Evolutionary conservation across 345 rosid genomes (phyloP).

Genomic region (Brassica nigra): DNA sequence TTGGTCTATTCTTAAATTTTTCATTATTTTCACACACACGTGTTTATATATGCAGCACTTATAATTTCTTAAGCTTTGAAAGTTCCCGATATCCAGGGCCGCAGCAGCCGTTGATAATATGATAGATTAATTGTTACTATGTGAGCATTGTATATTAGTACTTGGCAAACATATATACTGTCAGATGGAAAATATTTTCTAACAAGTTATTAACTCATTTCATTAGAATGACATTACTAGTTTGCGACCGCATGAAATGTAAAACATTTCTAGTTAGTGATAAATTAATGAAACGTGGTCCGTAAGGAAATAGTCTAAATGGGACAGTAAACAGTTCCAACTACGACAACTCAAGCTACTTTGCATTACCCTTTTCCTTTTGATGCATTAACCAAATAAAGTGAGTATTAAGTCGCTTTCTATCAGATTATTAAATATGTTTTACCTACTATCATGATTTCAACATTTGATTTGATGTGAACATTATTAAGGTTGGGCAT

Average conservation of each 20-base stretch:
- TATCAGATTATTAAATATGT: neutral
- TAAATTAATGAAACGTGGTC: neutral
- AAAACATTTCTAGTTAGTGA: neutral
- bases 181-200: neutral
- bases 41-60: neutral
- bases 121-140: neutral
- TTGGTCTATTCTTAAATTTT: constrained; percentile 20
- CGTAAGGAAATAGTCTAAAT: neutral
- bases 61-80: neutral
- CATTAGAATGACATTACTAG: neutral
- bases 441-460: constrained; percentile 6
- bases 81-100: neutral
- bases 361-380: constrained; percentile 1
- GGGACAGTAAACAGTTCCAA: constrained; percentile 2
- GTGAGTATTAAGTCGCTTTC: constrained; percentile 35
- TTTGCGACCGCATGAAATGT: neutral
- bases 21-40: neutral
- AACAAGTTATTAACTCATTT: neutral
- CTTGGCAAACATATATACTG: neutral
- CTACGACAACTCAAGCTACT: neutral
- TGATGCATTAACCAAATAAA: neutral
- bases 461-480: constrained; percentile 26
- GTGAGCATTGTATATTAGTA: neutral
- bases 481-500: neutral
- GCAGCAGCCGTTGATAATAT: neutral